Percentiles rank a stretch among this genome's conserved stretches.
Conservation (phyloP, 768 basidiomycete species). For the Amanita pseudoporphyria region DNA sequence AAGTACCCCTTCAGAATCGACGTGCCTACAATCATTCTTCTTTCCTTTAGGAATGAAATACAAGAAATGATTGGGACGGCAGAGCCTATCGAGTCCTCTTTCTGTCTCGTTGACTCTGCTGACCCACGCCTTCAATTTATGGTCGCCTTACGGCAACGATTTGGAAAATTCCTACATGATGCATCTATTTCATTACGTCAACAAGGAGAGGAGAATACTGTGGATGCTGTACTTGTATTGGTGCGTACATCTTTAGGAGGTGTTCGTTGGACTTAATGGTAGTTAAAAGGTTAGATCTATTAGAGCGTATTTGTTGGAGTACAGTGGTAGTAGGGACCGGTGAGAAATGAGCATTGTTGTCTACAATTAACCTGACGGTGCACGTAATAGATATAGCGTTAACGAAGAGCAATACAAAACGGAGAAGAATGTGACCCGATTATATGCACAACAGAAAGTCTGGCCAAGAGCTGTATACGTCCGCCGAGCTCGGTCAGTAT, state of each 20-base stretch:
- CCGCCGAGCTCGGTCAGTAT: slow-evolving; percentile 49
- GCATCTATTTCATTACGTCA: slow-evolving; percentile 59
- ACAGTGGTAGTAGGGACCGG: slow-evolving; percentile 61
- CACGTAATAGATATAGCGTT: slow-evolving; percentile 35
- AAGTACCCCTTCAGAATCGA: neutral
- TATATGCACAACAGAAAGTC: slow-evolving; percentile 59
- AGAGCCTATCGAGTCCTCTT: slow-evolving; percentile 52
- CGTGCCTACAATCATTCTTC: neutral
- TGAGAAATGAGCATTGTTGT: slow-evolving; percentile 8
- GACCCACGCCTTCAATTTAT: slow-evolving; percentile 64
- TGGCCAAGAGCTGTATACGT: slow-evolving; percentile 72
- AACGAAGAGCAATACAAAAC: slow-evolving; percentile 47
- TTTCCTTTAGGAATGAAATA: slow-evolving; percentile 48
- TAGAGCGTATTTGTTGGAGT: slow-evolving; percentile 63
- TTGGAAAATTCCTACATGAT: slow-evolving; percentile 60
- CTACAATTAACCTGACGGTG: neutral
- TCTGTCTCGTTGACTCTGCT: slow-evolving; percentile 52
- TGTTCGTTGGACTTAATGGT: neutral
- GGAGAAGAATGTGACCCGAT: slow-evolving; percentile 59
- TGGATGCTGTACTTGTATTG: slow-evolving; percentile 71
- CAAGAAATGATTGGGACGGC: slow-evolving; percentile 69
- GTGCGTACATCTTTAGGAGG: slow-evolving; percentile 27
- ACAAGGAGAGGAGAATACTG: slow-evolving; percentile 73
- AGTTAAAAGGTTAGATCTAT: slow-evolving; percentile 49
- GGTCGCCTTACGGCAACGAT: slow-evolving; percentile 42